Percentiles rank a stretch among this genome's conserved stretches.
phyloP scores from a whole-genome alignment of 2,329 filamentous ascomycete species.

The Phaeoacremonium minimum region DNA sequence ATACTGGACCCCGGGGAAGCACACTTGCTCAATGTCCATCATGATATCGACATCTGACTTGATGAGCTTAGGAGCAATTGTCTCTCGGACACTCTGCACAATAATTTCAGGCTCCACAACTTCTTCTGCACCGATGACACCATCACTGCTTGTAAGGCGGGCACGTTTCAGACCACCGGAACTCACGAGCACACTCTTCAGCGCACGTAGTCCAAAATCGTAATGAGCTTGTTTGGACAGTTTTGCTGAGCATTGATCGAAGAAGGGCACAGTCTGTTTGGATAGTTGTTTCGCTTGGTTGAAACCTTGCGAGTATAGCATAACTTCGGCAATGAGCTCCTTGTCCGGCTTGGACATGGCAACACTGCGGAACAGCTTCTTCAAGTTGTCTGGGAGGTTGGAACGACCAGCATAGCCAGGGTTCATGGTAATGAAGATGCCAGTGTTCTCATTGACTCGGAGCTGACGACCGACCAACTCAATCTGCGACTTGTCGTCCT shows the following conservation, averaged over 20 bases:
- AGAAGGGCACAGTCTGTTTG: slow-evolving; percentile 96
- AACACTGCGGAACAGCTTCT: slow-evolving; percentile 98
- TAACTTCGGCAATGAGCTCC: slow-evolving; percentile 98
- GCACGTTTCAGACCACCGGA: slow-evolving; percentile 93
- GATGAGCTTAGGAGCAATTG: slow-evolving; percentile 95
- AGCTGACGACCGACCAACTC: slow-evolving; percentile 91
- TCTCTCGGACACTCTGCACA: slow-evolving; percentile 96
- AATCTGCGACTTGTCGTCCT: slow-evolving; percentile 83
- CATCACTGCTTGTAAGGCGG: slow-evolving; percentile 57
- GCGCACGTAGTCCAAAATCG: slow-evolving; percentile 92
- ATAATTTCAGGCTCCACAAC: slow-evolving; percentile 94
- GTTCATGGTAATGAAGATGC: slow-evolving; percentile 99
- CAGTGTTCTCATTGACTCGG: slow-evolving; percentile 85
- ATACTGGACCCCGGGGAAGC: slow-evolving; percentile 92
- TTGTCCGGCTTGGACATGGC: slow-evolving; percentile 99
- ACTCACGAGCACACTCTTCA: slow-evolving; percentile 98
- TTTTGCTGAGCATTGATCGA: slow-evolving; percentile 77
- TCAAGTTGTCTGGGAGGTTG: slow-evolving; percentile 96
- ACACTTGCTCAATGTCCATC: slow-evolving; percentile 73
- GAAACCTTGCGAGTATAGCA: slow-evolving; percentile 99
- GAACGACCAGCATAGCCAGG: slow-evolving; percentile 97
- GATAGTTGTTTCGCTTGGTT: slow-evolving; percentile 91
- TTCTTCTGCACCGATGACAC: slow-evolving; percentile 59
- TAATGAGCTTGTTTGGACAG: slow-evolving; percentile 98
- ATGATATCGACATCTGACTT: slow-evolving; percentile 87